These are phyloP conservation scores for Sedum album DNA, from an alignment of 164 flowering plant genomes.

Conservation along the genomic window DNA sequence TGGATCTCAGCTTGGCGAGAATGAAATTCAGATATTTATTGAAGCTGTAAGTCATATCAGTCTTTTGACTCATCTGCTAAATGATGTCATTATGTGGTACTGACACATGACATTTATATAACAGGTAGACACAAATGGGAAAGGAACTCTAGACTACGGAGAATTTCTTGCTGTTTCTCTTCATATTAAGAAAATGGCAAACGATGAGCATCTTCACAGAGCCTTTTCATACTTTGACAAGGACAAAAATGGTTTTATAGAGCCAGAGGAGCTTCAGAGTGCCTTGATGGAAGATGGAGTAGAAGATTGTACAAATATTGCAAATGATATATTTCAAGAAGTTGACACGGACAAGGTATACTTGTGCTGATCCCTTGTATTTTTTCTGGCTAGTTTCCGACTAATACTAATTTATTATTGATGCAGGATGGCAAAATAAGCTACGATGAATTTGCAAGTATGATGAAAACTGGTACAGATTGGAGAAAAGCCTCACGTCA, in stretches of 20 bases:
- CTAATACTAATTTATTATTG: neutral
- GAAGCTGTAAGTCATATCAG: constrained; percentile 58
- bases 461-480: constrained; percentile 99
- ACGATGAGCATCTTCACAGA: constrained; percentile 83
- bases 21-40: constrained; percentile 89
- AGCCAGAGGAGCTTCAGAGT: constrained; percentile 59
- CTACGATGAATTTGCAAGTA: constrained; percentile 85
- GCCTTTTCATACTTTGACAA: constrained; percentile 90
- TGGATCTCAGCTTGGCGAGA: constrained; percentile 87
- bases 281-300: constrained; percentile 74
- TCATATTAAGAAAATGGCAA: constrained; percentile 93
- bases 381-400: neutral
- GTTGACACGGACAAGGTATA: constrained; percentile 83
- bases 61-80: neutral
- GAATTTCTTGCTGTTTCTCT: constrained; percentile 96
- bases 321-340: constrained; percentile 79
- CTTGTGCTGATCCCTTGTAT: constrained; percentile 21
- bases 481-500: constrained; percentile 99
- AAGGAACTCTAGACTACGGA: constrained; percentile 88
- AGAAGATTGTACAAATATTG: constrained; percentile 52
- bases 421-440: constrained; percentile 80
- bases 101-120: constrained; percentile 4
- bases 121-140: constrained; percentile 98
- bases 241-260: constrained; percentile 84
- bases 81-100: neutral